Percentiles rank a stretch among this genome's conserved stretches.
Conservation (phyloP, 2,329 filamentous ascomycete genomes). For the Ophiostoma triangulosporum region DNA sequence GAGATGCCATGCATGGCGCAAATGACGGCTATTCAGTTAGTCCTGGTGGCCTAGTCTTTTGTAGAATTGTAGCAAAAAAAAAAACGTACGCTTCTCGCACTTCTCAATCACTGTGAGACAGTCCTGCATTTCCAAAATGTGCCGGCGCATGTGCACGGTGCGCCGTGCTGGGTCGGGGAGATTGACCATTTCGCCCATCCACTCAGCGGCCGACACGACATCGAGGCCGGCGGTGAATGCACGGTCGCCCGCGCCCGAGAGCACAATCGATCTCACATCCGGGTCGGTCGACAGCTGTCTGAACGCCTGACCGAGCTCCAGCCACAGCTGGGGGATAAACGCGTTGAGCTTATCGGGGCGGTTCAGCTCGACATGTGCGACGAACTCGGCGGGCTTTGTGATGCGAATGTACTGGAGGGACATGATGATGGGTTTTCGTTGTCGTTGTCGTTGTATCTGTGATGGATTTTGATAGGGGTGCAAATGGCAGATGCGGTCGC, state of each 20-base stretch:
- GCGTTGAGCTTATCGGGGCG: slow-evolving; percentile 77
- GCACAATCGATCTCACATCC: slow-evolving; percentile 60
- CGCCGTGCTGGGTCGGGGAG: slow-evolving; percentile 48
- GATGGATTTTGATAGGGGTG: no score
- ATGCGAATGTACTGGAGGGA: slow-evolving; percentile 25
- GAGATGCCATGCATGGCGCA: slow-evolving; percentile 66
- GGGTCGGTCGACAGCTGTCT: slow-evolving; percentile 55
- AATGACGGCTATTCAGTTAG: slow-evolving; percentile 51
- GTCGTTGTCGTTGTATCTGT: no score
- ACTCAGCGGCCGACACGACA: slow-evolving; percentile 53
- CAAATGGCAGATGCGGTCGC: no score
- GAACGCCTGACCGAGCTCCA: slow-evolving; percentile 64
- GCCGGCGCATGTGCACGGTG: slow-evolving; percentile 46
- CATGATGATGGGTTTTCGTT: no score
- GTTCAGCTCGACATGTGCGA: slow-evolving; percentile 89
- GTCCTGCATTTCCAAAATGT: slow-evolving; percentile 69
- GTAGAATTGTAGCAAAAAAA: neutral
- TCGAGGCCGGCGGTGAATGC: slow-evolving; percentile 84
- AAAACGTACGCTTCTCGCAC: slow-evolving; percentile 67
- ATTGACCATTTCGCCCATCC: slow-evolving; percentile 34
- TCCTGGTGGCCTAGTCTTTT: neutral
- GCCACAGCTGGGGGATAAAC: slow-evolving; percentile 76
- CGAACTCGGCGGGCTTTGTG: slow-evolving; percentile 54
- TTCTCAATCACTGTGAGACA: slow-evolving; percentile 64
- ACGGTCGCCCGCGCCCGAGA: slow-evolving; percentile 68